phyloP scores from a whole-genome alignment of 352 stramenopile species.

The Phytophthora agathidicida region DNA sequence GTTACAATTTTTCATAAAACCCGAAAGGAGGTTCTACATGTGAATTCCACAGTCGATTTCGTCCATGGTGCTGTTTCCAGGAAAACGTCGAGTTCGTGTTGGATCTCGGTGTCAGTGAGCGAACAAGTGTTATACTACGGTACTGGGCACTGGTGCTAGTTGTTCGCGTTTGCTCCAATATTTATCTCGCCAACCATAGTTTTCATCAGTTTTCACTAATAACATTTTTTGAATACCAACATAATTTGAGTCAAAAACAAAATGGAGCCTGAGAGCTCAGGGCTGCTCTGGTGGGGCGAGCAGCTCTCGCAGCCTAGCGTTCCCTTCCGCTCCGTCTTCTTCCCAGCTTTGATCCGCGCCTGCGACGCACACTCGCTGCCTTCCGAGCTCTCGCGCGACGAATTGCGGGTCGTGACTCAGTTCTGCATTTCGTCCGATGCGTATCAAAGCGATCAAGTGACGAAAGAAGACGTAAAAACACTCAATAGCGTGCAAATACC shows the following conservation, averaged over 20 bases:
- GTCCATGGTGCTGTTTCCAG: no score
- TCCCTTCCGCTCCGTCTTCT: conserved; percentile 48
- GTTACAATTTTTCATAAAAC: no score
- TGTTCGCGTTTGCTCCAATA: no score
- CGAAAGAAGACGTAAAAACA: conserved; percentile 45
- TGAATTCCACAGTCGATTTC: no score
- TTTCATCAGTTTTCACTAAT: neutral
- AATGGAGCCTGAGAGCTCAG: conserved; percentile 17
- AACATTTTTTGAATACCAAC: neutral
- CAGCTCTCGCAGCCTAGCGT: conserved; percentile 31
- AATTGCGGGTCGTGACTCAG: conserved; percentile 60
- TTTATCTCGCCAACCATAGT: no score
- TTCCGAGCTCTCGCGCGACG: conserved; percentile 56
- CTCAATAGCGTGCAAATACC: neutral
- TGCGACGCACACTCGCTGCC: conserved; percentile 42
- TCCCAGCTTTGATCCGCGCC: conserved; percentile 54
- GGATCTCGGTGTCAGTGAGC: no score
- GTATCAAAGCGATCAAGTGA: conserved; percentile 49
- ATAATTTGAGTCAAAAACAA: neutral
- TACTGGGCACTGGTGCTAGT: no score
- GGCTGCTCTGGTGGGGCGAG: conserved; percentile 46
- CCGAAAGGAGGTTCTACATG: no score
- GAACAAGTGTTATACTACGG: no score
- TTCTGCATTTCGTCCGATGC: conserved; percentile 55
- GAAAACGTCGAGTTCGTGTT: no score